Conservation (phyloP, 768 basidiomycete genomes). For the Melanogaster broomeanus region DNA sequence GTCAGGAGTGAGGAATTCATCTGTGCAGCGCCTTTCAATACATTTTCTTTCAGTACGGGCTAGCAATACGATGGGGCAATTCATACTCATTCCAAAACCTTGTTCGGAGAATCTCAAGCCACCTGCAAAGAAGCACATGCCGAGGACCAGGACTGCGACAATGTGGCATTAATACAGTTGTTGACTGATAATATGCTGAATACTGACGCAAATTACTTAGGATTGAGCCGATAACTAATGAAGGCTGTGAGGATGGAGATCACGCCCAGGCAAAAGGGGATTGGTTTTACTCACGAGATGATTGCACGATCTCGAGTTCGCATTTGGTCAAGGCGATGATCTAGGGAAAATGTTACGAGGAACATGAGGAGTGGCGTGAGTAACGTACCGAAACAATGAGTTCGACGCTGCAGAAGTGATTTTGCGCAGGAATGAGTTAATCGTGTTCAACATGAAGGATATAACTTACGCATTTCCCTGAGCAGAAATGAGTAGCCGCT, state of each 20-base stretch:
- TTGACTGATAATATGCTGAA: background rate
- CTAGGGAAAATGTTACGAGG: slow-evolving; percentile 33
- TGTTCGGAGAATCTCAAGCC: slow-evolving; percentile 78
- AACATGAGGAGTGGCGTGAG: background rate
- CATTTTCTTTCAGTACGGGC: background rate
- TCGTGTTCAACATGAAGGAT: background rate
- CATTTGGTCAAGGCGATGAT: slow-evolving; percentile 83
- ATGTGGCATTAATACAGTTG: background rate
- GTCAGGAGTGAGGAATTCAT: slow-evolving; percentile 73
- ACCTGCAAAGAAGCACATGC: slow-evolving; percentile 85
- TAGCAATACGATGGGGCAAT: background rate
- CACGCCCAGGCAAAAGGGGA: background rate
- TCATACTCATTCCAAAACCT: slow-evolving; percentile 69
- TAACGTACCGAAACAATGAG: slow-evolving; percentile 65
- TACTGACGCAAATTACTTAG: slow-evolving; percentile 69
- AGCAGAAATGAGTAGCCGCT: background rate
- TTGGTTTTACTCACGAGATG: slow-evolving; percentile 56
- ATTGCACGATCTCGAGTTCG: slow-evolving; percentile 79
- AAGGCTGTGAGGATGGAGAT: background rate
- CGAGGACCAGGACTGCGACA: slow-evolving; percentile 72
- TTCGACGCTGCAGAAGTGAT: slow-evolving; percentile 41
- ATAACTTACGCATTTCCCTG: slow-evolving; percentile 34
- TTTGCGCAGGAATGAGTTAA: background rate
- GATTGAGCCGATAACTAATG: slow-evolving; percentile 77
- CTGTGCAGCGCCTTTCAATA: slow-evolving; percentile 64